phyloP scores from a whole-genome alignment of 495 filamentous ascomycete genomes.

The Daldinia loculata region DNA sequence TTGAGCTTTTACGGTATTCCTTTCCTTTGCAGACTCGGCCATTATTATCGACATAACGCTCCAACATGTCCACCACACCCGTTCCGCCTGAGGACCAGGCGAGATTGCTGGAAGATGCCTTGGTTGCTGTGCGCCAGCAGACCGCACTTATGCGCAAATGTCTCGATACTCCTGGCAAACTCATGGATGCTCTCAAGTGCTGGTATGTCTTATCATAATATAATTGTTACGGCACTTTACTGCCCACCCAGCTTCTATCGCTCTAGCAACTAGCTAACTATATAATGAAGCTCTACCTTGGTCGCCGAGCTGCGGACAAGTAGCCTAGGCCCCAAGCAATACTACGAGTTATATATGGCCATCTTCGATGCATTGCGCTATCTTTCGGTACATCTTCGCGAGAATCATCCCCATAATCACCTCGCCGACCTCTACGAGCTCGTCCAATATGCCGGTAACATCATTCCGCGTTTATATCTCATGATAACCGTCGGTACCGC shows the following conservation, averaged over 20 bases:
- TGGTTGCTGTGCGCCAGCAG: constrained; percentile 96
- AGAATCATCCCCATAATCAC: constrained; percentile 97
- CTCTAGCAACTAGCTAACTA: constrained; percentile 33
- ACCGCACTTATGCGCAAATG: constrained; percentile 95
- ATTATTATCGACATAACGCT: constrained; percentile 13
- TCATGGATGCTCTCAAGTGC: constrained; percentile 99
- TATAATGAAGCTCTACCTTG: constrained; percentile 79
- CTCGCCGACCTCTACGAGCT: constrained; percentile 98
- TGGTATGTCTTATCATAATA: constrained; percentile 66
- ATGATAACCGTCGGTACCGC: constrained; percentile 99
- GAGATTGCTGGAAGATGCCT: constrained; percentile 93
- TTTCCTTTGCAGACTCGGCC: constrained; percentile 6
- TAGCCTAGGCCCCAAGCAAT: constrained; percentile 95
- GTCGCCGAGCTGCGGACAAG: constrained; percentile 97
- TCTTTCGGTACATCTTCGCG: constrained; percentile 93
- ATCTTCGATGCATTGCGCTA: constrained; percentile 98
- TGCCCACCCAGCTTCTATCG: not conserved
- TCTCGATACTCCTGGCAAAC: constrained; percentile 95
- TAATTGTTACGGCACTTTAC: constrained; percentile 1
- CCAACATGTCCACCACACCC: constrained; percentile 66
- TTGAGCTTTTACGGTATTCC: constrained; percentile 15
- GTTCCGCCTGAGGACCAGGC: constrained; percentile 87
- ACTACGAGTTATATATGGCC: constrained; percentile 99
- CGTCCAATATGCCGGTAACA: constrained; percentile 98
- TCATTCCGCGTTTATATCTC: constrained; percentile 93